Evolutionary conservation across 1,284 basidiomycete species (phyloP), one percentile per base, ranked within the genome.

Genomic region (Puccinia horiana): DNA sequence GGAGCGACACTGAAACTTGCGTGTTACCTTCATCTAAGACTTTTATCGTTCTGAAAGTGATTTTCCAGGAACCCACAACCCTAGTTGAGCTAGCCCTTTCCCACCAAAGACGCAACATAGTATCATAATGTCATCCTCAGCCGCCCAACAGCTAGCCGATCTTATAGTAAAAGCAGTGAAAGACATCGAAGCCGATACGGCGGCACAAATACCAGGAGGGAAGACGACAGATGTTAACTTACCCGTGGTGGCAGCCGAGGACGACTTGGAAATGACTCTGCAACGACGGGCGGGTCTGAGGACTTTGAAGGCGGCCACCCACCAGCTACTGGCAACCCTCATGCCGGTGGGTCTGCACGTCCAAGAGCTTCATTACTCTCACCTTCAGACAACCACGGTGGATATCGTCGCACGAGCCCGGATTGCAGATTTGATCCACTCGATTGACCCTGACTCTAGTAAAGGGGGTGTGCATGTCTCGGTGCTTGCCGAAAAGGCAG

Each of bases 371-470:
- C 42, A 54, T 75, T 1, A 49, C 16, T 37, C 26, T 37, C 42
- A 54, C 52, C 32, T 56, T 16, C 56, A 47, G 29, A 35, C 72
- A 9, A 35, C 54, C 26, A 54, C n/a, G n/a, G n/a, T 75, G 1
- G 72, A 75, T 9, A 75, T 20, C 32, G 72, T 56, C 1, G 32
- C 56, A 8, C 14, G 54, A 8, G 72, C 72, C 2, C 12, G 54
- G 18, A 75, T 75, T n/a, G 49, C 72, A 37, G 72, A 75, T 52
- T 32, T 75, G 47, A 52, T 75, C 35, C 54, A 75, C 35, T 54
- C 47, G 23, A 20, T 54, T 23, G 72, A 75, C 52, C 72, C 72
- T 11, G 44, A 54, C 37, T 56, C 72, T 5, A 54, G 49, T 18
- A 56, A 26, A 35, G 72, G 72, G 1, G 72, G 72, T 52, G 72